These are phyloP conservation scores for Hirschfeldia incana DNA, from an alignment of 345 rosid genomes.

Conservation along the genomic window DNA sequence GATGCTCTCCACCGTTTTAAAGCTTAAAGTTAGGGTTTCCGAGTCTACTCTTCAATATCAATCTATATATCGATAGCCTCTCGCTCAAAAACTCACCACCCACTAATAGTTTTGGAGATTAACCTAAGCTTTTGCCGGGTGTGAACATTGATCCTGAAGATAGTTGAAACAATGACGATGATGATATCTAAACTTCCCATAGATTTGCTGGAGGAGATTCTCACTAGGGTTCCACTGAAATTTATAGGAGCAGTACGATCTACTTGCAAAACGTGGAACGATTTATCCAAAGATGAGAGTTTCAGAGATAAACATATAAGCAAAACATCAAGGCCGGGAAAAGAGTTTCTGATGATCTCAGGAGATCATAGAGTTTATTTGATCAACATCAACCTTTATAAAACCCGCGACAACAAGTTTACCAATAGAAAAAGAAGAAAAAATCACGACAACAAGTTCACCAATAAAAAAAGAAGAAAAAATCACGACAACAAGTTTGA, in stretches of 20 bases:
- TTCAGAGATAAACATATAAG: neutral
- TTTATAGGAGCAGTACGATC: neutral
- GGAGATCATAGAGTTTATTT: neutral
- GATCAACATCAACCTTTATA: neutral
- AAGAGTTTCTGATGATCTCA: neutral
- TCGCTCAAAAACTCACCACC: too few relatives aligned
- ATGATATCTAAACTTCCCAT: neutral
- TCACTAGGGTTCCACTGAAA: neutral
- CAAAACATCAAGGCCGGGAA: neutral
- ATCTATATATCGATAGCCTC: too few relatives aligned
- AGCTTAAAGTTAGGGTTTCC: too few relatives aligned
- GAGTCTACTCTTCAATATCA: too few relatives aligned
- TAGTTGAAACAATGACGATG: neutral
- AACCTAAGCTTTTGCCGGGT: neutral
- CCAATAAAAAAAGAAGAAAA: too few relatives aligned
- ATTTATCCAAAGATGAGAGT: neutral
- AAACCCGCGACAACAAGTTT: neutral
- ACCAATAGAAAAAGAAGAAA: too few relatives aligned
- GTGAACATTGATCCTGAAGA: neutral
- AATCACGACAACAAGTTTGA: neutral
- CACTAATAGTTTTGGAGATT: neutral
- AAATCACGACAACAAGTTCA: too few relatives aligned
- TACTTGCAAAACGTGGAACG: constrained; percentile 13
- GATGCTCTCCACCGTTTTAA: too few relatives aligned
- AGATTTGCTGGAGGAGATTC: constrained; percentile 10